Conservation (phyloP, 177 flowering plant genomes). For the Telopea speciosissima region DNA sequence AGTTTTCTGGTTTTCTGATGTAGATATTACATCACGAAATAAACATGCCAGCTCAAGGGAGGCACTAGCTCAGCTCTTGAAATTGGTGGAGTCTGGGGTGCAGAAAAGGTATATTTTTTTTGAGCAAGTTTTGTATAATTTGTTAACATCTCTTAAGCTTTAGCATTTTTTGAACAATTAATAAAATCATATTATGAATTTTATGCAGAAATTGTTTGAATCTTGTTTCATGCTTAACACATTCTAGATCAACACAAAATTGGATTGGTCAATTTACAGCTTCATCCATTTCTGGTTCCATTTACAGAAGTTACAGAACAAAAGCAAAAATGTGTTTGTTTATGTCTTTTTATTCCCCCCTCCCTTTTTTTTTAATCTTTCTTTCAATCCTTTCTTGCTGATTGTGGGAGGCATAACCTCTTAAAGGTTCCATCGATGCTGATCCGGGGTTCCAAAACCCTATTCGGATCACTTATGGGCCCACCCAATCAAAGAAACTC, state of each 20-base stretch:
- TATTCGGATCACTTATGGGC: no score
- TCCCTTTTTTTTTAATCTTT: no score
- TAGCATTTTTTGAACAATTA: neutral
- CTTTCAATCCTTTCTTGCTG: no score
- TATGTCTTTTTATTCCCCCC: no score
- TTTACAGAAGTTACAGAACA: neutral
- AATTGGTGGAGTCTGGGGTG: conserved; percentile 37
- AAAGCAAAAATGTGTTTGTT: neutral
- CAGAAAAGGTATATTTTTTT: conserved; percentile 33
- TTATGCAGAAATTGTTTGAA: neutral
- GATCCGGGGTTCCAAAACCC: no score
- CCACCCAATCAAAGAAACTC: no score
- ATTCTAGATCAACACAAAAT: neutral
- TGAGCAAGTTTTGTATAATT: neutral
- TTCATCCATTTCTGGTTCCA: neutral
- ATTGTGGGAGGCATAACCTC: no score
- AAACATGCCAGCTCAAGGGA: conserved; percentile 32
- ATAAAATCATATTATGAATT: no score
- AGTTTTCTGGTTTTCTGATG: conserved; percentile 9
- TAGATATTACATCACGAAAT: conserved; percentile 41
- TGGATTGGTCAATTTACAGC: neutral
- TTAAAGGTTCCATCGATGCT: no score
- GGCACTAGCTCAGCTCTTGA: conserved; percentile 45
- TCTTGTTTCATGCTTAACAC: neutral
- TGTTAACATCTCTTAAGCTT: neutral